Evolutionary conservation across 2,329 filamentous ascomycete species (phyloP).

Genomic region (Beauveria sp.): DNA sequence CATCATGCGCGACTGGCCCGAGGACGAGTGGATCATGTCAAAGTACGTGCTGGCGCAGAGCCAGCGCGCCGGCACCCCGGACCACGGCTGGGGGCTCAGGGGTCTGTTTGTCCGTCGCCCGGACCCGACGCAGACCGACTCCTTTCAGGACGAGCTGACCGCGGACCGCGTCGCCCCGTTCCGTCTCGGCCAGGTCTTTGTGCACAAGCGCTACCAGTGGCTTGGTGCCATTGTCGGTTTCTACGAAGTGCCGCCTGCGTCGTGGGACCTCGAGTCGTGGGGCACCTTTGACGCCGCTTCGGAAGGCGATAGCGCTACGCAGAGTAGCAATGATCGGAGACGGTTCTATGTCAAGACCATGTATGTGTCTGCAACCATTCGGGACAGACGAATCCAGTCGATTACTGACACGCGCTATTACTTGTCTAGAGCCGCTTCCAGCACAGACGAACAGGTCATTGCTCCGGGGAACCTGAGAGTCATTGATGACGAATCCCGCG

Average conservation of each 20-base stretch:
- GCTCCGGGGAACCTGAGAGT: slow-evolving; percentile 71
- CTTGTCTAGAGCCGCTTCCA: slow-evolving; percentile 19
- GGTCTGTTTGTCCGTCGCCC: slow-evolving; percentile 22
- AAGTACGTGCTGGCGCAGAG: slow-evolving; percentile 57
- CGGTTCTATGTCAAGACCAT: slow-evolving; percentile 73
- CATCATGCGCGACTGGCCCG: slow-evolving; percentile 32
- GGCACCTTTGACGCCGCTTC: background rate
- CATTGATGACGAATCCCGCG: slow-evolving; percentile 38
- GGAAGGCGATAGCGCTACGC: background rate
- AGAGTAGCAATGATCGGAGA: slow-evolving; percentile 44
- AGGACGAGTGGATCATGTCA: slow-evolving; percentile 65
- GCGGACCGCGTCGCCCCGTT: slow-evolving; percentile 33
- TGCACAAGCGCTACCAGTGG: slow-evolving; percentile 73
- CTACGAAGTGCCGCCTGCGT: background rate
- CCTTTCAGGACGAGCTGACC: slow-evolving; percentile 23
- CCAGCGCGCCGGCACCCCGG: slow-evolving; percentile 27
- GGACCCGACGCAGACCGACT: slow-evolving; percentile 34
- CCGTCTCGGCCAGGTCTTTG: slow-evolving; percentile 75
- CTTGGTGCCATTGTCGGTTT: slow-evolving; percentile 78
- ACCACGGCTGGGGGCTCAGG: background rate
- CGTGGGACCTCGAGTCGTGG: background rate
- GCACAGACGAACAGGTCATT: slow-evolving; percentile 26
- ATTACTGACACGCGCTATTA: background rate
- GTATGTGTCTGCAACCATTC: slow-evolving; percentile 46
- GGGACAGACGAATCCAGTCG: background rate